Evolutionary conservation across 2,329 filamentous ascomycete genomes (phyloP).

Genomic region (Paracorniculantispora psalliotae): DNA sequence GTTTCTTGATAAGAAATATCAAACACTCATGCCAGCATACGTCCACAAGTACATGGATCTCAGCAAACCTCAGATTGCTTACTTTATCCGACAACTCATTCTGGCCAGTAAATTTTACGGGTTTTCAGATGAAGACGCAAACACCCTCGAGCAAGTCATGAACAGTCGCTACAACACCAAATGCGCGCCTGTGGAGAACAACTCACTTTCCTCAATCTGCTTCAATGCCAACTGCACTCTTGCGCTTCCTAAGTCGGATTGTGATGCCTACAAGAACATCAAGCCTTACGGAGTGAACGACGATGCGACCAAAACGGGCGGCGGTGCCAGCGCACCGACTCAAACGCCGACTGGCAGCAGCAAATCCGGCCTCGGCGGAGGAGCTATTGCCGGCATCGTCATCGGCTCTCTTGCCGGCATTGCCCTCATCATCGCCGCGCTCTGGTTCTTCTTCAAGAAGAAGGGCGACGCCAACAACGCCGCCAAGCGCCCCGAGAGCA

Average conservation of each 20-base stretch:
- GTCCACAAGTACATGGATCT: conserved; percentile 31
- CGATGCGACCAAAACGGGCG: not conserved
- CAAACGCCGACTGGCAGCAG: not conserved
- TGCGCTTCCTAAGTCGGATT: conserved; percentile 23
- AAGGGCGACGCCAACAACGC: not conserved
- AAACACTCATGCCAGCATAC: conserved; percentile 20
- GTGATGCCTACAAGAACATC: conserved; percentile 22
- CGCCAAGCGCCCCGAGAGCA: not conserved
- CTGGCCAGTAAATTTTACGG: conserved; percentile 22
- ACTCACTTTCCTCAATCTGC: conserved; percentile 25
- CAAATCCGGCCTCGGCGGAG: not conserved
- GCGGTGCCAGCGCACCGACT: not conserved
- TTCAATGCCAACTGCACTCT: conserved; percentile 23
- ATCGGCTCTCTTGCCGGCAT: not conserved
- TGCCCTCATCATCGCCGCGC: not conserved
- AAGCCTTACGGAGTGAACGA: conserved; percentile 9
- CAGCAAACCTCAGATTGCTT: conserved; percentile 23
- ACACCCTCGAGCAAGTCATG: conserved; percentile 20
- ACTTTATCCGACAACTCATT: conserved; percentile 28
- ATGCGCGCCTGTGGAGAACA: conserved; percentile 21
- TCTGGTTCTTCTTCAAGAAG: conserved; percentile 6
- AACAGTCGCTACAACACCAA: conserved; percentile 26
- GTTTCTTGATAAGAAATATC: conserved; percentile 8
- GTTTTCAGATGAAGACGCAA: conserved; percentile 24
- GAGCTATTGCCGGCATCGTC: conserved; percentile 8